These are phyloP conservation scores for Phytopythium chamaehyphon DNA, from an alignment of 352 stramenopile genomes.

Conservation along the genomic window DNA sequence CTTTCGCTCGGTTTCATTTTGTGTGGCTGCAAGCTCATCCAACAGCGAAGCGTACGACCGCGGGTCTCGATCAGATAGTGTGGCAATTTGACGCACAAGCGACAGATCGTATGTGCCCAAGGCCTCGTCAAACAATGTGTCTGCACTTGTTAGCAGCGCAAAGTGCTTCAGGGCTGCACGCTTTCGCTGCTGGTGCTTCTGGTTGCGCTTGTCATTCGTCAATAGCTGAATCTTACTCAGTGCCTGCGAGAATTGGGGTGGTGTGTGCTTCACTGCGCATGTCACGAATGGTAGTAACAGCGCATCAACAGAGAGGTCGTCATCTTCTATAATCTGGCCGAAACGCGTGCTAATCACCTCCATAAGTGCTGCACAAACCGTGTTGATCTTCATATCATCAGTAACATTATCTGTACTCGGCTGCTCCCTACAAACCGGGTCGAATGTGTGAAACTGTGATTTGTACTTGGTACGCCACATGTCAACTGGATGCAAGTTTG, in stretches of 20 bases:
- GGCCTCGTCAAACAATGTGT: conserved; percentile 58
- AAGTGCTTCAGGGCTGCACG: conserved; percentile 66
- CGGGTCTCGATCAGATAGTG: conserved; percentile 62
- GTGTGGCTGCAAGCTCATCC: conserved; percentile 36
- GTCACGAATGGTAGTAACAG: conserved; percentile 67
- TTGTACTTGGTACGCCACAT: conserved; percentile 72
- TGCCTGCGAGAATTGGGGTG: conserved; percentile 41
- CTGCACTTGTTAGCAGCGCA: conserved; percentile 66
- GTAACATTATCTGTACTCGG: not conserved
- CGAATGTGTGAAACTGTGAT: conserved; percentile 30
- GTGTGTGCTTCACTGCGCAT: conserved; percentile 57
- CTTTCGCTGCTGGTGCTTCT: conserved; percentile 14
- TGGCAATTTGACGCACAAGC: conserved; percentile 55
- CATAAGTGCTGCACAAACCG: conserved; percentile 50
- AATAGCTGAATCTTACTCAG: conserved; percentile 36
- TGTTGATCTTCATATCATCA: conserved; percentile 40
- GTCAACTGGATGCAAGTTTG: conserved; percentile 61
- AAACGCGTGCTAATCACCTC: conserved; percentile 21
- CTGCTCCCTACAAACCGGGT: conserved; percentile 1
- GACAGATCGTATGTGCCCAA: conserved; percentile 64
- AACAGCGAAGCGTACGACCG: conserved; percentile 69
- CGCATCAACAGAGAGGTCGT: conserved; percentile 15
- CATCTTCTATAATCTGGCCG: conserved; percentile 5
- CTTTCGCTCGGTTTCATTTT: conserved; percentile 35
- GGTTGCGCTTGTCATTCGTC: not conserved